Evolutionary conservation across 2,329 filamentous ascomycete species (phyloP).

Genomic region (Didymella keratinophila): DNA sequence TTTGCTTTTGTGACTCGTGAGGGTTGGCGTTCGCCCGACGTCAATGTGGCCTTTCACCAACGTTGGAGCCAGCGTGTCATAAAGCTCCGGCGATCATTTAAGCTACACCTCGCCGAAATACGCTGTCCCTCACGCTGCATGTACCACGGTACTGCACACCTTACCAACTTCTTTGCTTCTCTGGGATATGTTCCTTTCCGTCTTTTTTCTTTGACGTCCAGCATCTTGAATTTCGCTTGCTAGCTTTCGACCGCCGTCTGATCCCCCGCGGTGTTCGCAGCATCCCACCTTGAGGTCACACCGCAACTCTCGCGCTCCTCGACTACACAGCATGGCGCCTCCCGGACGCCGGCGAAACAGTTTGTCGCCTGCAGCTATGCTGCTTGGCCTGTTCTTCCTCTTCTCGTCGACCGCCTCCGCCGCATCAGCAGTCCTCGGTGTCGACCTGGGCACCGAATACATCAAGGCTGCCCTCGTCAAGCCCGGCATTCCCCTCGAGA

Average conservation of each 20-base stretch:
- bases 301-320: constrained; percentile 18
- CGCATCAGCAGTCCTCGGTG: constrained; percentile 81
- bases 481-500: constrained; percentile 95
- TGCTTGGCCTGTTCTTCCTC: constrained; percentile 63
- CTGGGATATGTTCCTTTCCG: constrained; percentile 42
- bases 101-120: constrained; percentile 30
- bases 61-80: constrained; percentile 43
- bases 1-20: constrained; percentile 25
- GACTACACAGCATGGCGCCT: constrained; percentile 54
- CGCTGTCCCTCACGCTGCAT: constrained; percentile 28
- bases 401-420: constrained; percentile 66
- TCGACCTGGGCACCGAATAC: constrained; percentile 95
- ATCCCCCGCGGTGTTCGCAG: neutral
- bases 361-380: constrained; percentile 54
- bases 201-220: constrained; percentile 27
- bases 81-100: constrained; percentile 33
- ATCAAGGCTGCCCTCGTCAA: constrained; percentile 97
- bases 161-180: constrained; percentile 12
- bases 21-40: constrained; percentile 28
- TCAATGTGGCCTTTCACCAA: constrained; percentile 45
- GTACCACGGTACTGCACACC: constrained; percentile 27
- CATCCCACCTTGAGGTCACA: constrained; percentile 1
- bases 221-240: constrained; percentile 12
- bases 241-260: constrained; percentile 19
- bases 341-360: constrained; percentile 54